Percentiles rank a stretch among this genome's conserved stretches.
These are phyloP conservation scores for Porcisia hertigi DNA, from an alignment of 208 protist species.

Conservation along the genomic window DNA sequence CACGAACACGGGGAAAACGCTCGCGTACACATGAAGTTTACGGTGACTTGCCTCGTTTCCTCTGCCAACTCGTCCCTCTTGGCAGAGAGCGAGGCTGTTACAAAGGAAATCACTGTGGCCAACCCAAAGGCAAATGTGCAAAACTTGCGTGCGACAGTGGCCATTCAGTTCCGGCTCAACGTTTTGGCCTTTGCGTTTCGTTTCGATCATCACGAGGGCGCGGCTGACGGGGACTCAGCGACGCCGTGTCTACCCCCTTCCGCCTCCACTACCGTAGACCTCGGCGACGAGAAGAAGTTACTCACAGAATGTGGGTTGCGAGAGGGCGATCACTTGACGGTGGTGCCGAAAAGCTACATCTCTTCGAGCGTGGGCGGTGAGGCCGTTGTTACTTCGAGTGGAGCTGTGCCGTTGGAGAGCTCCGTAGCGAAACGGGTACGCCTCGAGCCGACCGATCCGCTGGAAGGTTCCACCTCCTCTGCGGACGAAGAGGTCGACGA, in stretches of 20 bases:
- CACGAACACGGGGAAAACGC: neutral
- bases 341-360: conserved; percentile 43
- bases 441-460: neutral
- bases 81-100: conserved; percentile 34
- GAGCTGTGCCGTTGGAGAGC: neutral
- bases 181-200: conserved; percentile 60
- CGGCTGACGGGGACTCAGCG: neutral
- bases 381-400: neutral
- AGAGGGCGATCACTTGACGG: conserved; percentile 65
- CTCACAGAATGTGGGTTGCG: conserved; percentile 63
- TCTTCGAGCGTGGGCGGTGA: neutral
- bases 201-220: conserved; percentile 14
- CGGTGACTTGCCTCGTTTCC: conserved; percentile 50
- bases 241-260: neutral
- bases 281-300: conserved; percentile 62
- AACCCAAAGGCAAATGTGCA: conserved; percentile 77
- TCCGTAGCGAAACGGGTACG: conserved; percentile 2
- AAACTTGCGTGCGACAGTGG: conserved; percentile 70
- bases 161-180: conserved; percentile 72
- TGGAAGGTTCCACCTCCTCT: neutral
- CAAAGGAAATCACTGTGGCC: conserved; percentile 71
- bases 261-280: conserved; percentile 35
- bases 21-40: conserved; percentile 63
- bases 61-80: conserved; percentile 44
- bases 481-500: neutral